These are phyloP conservation scores for Amaranthus tricolor DNA, from an alignment of 179 eudicot genomes.

Conservation along the genomic window DNA sequence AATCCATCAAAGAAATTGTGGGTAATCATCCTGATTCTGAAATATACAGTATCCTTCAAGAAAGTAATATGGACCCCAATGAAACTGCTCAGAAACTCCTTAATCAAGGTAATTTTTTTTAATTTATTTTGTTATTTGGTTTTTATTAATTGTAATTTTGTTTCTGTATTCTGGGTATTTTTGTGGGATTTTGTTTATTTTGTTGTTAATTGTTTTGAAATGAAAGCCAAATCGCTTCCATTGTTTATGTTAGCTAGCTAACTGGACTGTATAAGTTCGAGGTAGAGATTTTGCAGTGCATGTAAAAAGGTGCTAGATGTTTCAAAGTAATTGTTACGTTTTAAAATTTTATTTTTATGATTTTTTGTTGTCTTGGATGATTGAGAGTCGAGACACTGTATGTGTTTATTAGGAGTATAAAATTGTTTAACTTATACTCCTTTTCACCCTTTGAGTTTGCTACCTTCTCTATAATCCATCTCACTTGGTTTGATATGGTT, in stretches of 20 bases:
- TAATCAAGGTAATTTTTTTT: conserved; percentile 53
- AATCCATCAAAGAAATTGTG: conserved; percentile 63
- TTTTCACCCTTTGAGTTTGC: no score
- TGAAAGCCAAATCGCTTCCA: not conserved
- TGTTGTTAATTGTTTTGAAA: not conserved
- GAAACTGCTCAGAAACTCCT: conserved; percentile 68
- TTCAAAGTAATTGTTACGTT: not conserved
- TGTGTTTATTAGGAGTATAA: not conserved
- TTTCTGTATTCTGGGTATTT: not conserved
- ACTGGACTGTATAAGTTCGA: not conserved
- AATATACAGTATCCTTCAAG: conserved; percentile 63
- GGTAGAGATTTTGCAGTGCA: not conserved
- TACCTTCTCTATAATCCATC: no score
- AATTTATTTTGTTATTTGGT: not conserved
- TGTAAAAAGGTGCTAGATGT: not conserved
- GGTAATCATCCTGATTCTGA: conserved; percentile 72
- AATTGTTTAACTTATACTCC: no score
- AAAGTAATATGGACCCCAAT: conserved; percentile 69
- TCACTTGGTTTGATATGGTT: no score
- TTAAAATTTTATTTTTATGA: not conserved
- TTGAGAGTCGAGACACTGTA: not conserved
- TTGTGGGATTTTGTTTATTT: not conserved
- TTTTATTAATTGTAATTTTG: not conserved
- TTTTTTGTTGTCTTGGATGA: conserved; percentile 1
- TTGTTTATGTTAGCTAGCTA: not conserved